Conservation (phyloP, 164 flowering plant species). For the Umbilicus rupestris region DNA sequence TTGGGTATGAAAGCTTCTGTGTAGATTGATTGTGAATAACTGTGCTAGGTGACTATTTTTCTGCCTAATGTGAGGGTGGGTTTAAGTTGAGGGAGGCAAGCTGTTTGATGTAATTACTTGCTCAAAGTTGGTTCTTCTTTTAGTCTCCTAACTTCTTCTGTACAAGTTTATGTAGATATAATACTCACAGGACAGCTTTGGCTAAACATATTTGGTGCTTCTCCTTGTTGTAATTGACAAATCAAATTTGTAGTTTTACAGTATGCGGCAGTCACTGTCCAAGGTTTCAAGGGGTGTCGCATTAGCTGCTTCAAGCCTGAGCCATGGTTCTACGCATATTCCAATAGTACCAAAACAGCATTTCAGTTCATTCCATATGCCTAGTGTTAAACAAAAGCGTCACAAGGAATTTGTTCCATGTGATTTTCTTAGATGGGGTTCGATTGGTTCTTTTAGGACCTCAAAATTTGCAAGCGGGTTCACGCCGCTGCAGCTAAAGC, state of each 20-base stretch:
- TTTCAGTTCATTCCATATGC: constrained; percentile 13
- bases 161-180: too few relatives aligned
- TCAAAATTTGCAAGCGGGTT: constrained; percentile 72
- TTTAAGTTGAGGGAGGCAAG: not conserved
- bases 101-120: not conserved
- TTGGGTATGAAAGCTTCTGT: too few relatives aligned
- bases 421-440: constrained; percentile 50
- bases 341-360: constrained; percentile 9
- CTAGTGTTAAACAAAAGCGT: constrained; percentile 12
- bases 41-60: not conserved
- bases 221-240: not conserved
- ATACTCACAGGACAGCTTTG: too few relatives aligned
- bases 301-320: constrained; percentile 13
- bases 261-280: constrained; percentile 20
- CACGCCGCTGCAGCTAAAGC: constrained; percentile 62
- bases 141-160: too few relatives aligned
- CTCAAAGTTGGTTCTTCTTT: not conserved
- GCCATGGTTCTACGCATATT: constrained; percentile 10
- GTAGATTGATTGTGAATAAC: not conserved
- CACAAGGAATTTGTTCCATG: constrained; percentile 25
- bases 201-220: not conserved
- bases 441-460: constrained; percentile 42
- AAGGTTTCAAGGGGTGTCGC: constrained; percentile 16
- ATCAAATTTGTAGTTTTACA: constrained; percentile 2
- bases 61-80: not conserved